These are phyloP conservation scores for Yueomyces sp. DNA, from an alignment of 805 yeast genomes.

Conservation along the genomic window DNA sequence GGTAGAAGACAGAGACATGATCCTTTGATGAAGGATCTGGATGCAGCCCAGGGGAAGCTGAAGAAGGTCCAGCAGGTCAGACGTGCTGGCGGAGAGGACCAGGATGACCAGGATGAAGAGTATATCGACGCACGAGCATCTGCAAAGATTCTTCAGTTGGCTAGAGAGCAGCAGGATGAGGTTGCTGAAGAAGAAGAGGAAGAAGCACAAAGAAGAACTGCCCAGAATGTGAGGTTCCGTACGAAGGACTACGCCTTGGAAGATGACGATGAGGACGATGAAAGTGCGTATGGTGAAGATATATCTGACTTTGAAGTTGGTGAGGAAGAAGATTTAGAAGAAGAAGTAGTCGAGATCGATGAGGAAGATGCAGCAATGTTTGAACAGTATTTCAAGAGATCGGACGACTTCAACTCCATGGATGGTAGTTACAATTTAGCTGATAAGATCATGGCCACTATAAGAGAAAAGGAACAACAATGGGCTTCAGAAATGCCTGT, in stretches of 20 bases:
- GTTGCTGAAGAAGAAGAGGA: conserved; percentile 52
- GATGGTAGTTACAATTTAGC: conserved; percentile 58
- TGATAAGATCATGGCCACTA: conserved; percentile 85
- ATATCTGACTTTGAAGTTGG: conserved; percentile 41
- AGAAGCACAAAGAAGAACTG: conserved; percentile 17
- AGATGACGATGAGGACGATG: conserved; percentile 41
- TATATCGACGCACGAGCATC: conserved; percentile 73
- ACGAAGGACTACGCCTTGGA: conserved; percentile 30
- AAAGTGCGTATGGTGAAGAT: conserved; percentile 28
- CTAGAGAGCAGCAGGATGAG: conserved; percentile 88
- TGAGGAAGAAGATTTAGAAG: conserved; percentile 37
- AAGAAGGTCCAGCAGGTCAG: conserved; percentile 29
- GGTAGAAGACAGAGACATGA: conserved; percentile 55
- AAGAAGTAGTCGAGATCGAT: conserved; percentile 52
- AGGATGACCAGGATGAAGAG: conserved; percentile 34
- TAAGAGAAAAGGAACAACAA: conserved; percentile 54
- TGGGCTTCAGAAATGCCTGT: conserved; percentile 10
- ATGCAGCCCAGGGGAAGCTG: conserved; percentile 61
- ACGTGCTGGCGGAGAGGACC: conserved; percentile 24
- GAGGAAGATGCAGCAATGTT: conserved; percentile 77
- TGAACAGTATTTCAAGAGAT: conserved; percentile 51
- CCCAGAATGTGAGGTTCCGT: conserved; percentile 22
- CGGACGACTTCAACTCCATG: conserved; percentile 25
- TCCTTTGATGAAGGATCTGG: conserved; percentile 67
- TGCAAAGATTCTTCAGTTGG: conserved; percentile 75